A percentile compares a stretch with the other conserved stretches of the same genome.
Evolutionary conservation across 108 stramenopile species (phyloP).

Genomic region (Pseudonitzschia multiseries): DNA sequence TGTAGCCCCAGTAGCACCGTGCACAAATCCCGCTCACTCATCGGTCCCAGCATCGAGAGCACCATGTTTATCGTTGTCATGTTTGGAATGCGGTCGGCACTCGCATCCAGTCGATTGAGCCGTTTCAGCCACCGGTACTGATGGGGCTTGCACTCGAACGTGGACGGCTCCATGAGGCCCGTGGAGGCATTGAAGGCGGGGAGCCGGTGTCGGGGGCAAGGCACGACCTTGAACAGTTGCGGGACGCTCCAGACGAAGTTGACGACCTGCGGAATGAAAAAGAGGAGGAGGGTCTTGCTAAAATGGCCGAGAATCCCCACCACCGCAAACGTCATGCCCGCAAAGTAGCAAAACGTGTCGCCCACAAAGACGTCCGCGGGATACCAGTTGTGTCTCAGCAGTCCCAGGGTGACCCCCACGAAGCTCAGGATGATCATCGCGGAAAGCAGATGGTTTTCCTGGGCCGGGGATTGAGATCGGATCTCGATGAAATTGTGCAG

Average conservation of each 20-base stretch:
- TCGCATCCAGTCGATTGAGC: slow-evolving; percentile 24
- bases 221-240: slow-evolving; percentile 93
- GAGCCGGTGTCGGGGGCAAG: slow-evolving; percentile 95
- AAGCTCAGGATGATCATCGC: slow-evolving; percentile 85
- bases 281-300: slow-evolving; percentile 93
- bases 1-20: slow-evolving; percentile 83
- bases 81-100: slow-evolving; percentile 67
- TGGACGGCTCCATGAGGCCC: slow-evolving; percentile 81
- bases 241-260: slow-evolving; percentile 96
- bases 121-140: slow-evolving; percentile 47
- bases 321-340: slow-evolving; percentile 98
- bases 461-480: slow-evolving; percentile 28
- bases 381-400: slow-evolving; percentile 93
- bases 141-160: slow-evolving; percentile 50
- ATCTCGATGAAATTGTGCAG: slow-evolving; percentile 83
- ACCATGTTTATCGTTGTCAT: slow-evolving; percentile 93
- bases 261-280: slow-evolving; percentile 95
- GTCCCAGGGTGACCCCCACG: slow-evolving; percentile 79
- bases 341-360: slow-evolving; percentile 98
- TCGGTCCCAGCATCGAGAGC: slow-evolving; percentile 84
- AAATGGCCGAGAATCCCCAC: slow-evolving; percentile 97
- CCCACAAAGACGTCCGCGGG: slow-evolving; percentile 97
- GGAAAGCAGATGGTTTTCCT: slow-evolving; percentile 85
- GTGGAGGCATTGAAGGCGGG: slow-evolving; percentile 83
- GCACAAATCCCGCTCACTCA: slow-evolving; percentile 85